phyloP scores from a whole-genome alignment of 768 basidiomycete species.

The Boletus rufocinnamomeus region DNA sequence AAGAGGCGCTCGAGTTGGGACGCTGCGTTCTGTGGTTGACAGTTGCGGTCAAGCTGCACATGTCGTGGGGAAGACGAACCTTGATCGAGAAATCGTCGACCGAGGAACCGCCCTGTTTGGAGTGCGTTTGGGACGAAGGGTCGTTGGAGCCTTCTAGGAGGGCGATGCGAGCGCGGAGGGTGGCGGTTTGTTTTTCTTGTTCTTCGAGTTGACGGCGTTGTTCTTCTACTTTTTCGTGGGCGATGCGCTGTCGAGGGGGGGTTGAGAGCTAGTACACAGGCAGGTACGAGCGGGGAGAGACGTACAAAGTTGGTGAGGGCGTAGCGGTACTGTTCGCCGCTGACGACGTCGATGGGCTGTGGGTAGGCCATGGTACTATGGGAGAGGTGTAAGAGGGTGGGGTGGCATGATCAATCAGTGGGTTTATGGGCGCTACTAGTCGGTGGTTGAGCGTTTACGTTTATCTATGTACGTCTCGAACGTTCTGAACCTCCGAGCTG shows the following conservation, averaged over 20 bases:
- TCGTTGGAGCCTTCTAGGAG: slow-evolving; percentile 67
- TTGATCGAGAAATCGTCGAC: slow-evolving; percentile 90
- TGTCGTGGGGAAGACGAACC: slow-evolving; percentile 41
- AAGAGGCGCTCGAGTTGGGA: slow-evolving; percentile 80
- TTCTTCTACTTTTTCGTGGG: slow-evolving; percentile 86
- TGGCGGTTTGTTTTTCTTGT: slow-evolving; percentile 81
- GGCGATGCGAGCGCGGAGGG: slow-evolving; percentile 67
- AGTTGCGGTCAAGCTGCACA: neutral
- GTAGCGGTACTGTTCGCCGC: slow-evolving; percentile 75
- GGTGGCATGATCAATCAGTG: neutral
- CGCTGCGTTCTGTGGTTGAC: slow-evolving; percentile 68
- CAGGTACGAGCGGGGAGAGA: slow-evolving; percentile 14
- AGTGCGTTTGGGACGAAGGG: slow-evolving; percentile 30
- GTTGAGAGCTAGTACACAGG: no score
- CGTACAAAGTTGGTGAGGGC: slow-evolving; percentile 80
- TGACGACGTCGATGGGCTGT: slow-evolving; percentile 36
- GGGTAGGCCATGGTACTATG: slow-evolving; percentile 19
- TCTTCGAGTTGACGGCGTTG: slow-evolving; percentile 78
- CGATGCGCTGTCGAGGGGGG: slow-evolving; percentile 54
- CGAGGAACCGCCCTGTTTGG: slow-evolving; percentile 55
- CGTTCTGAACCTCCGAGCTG: no score
- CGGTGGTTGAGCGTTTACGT: no score
- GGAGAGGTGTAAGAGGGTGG: neutral
- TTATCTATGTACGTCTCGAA: no score
- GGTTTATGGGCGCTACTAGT: no score